Percentiles rank a stretch among this genome's conserved stretches.
phyloP scores from a whole-genome alignment of 176 grass and related monocot genomes.

The Tillandsia fasciculata region DNA sequence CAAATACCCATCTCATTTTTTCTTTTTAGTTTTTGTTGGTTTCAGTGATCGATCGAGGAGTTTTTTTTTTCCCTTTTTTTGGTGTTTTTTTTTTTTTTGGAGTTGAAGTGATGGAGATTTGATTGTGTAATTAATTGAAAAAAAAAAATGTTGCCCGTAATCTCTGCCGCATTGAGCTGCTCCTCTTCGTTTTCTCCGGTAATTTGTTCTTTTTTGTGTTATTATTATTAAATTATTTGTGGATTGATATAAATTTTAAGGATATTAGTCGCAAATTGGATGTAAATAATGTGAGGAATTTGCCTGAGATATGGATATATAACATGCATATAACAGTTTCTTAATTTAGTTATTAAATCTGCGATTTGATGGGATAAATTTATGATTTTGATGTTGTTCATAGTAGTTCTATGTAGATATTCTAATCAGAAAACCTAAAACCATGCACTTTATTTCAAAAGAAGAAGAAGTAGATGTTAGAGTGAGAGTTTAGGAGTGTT shows the following conservation, averaged over 20 bases:
- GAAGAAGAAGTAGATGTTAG: no score
- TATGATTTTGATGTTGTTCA: no score
- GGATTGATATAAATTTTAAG: background rate
- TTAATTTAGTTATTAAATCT: no score
- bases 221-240: background rate
- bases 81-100: background rate
- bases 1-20: background rate
- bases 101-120: background rate
- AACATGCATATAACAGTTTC: no score
- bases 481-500: no score
- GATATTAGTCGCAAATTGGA: background rate
- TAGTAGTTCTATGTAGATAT: no score
- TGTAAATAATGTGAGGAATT: no score
- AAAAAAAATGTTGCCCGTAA: constrained; percentile 33
- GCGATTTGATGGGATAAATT: no score
- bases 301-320: no score
- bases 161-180: constrained; percentile 46
- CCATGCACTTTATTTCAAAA: no score
- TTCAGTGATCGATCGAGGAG: background rate
- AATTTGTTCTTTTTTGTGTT: constrained; percentile 1
- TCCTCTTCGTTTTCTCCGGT: constrained; percentile 41
- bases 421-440: no score
- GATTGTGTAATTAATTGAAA: background rate
- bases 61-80: background rate
- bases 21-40: background rate